Evolutionary conservation across 371 early-diverging fungal genomes (phyloP), one percentile per base, ranked within the genome.

Genomic region (Enterospora canceri): DNA sequence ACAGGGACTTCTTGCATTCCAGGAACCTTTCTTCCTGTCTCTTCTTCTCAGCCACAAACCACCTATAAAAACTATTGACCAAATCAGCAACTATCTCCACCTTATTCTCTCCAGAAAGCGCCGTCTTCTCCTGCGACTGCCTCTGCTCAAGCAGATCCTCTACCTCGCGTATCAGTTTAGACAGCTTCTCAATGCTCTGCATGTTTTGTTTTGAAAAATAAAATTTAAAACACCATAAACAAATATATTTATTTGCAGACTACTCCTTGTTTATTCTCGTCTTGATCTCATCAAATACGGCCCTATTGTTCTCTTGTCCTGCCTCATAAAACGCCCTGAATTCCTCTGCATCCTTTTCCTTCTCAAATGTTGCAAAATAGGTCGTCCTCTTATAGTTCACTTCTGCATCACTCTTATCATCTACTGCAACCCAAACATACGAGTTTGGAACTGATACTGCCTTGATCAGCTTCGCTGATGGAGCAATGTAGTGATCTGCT

Each of bases 401-500:
- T 26, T 63, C 71, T 24, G 55, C 58, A 51, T 77, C 74, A 62
- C 49, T 35, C 15, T 56, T 69, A 57, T 77, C 77, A 34, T 67
- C 62, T 1, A 59, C 59, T 18, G 77, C 67, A 49, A 47, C 23
- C 77, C 77, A 77, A 23, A 73, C 34, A 60, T 60, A 77, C 29
- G 60, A 55, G 57, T 71, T 70, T 24, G 21, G 28, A 8, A 47
- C 24, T 33, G 35, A 60, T 51, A 31, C 29, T 47, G 71, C 54
- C 32, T 34, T 35, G 19, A 40, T 29, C 19, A 71, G 40, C 30
- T 57, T 32, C 29, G 32, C 54, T 2, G 32, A 34, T 18, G 70
- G 68, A 3, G 67, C 34, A 56, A 77, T 73, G 57, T 54, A 73
- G 58, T 77, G 77, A 67, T 73, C 62, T 57, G 70, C 69, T 28